A percentile compares a stretch with the other conserved stretches of the same genome.
These are phyloP conservation scores for Aspergillus japonicus DNA, from an alignment of 2,329 filamentous ascomycete genomes.

Conservation along the genomic window DNA sequence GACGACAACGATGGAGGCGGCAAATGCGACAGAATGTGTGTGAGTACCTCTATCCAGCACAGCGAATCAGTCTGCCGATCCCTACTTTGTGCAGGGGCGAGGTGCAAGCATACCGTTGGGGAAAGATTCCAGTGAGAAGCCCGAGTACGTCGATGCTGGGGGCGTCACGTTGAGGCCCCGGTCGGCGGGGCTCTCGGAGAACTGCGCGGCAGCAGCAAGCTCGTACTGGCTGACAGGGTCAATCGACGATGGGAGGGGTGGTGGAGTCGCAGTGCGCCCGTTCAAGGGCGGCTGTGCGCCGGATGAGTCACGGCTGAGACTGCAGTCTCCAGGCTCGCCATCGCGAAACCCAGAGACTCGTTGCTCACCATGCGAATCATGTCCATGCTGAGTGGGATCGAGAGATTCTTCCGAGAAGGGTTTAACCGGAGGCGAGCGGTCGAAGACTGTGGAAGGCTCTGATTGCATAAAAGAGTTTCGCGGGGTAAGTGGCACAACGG, in stretches of 20 bases:
- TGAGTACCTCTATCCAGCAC: slow-evolving; percentile 71
- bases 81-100: slow-evolving; percentile 2
- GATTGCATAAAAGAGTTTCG: slow-evolving; percentile 63
- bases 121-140: slow-evolving; percentile 57
- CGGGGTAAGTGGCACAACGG: slow-evolving; percentile 28
- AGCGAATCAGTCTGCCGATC: slow-evolving; percentile 15
- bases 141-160: slow-evolving; percentile 42
- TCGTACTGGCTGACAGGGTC: slow-evolving; percentile 56
- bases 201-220: slow-evolving; percentile 40
- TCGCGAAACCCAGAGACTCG: slow-evolving; percentile 45
- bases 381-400: slow-evolving; percentile 60
- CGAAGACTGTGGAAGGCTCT: slow-evolving; percentile 54
- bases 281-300: slow-evolving; percentile 27
- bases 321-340: slow-evolving; percentile 39
- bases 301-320: slow-evolving; percentile 24
- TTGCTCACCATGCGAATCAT: slow-evolving; percentile 45
- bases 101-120: slow-evolving; percentile 68
- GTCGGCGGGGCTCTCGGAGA: slow-evolving; percentile 42
- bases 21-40: slow-evolving; percentile 85
- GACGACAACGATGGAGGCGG: slow-evolving; percentile 79
- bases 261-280: slow-evolving; percentile 29
- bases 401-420: slow-evolving; percentile 34
- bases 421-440: slow-evolving; percentile 45
- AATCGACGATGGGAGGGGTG: slow-evolving; percentile 48
- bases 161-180: slow-evolving; percentile 54